Evolutionary conservation across 2,329 filamentous ascomycete genomes (phyloP), one percentile per base, ranked within the genome.

Genomic region (Cucurbitaria berberidis): DNA sequence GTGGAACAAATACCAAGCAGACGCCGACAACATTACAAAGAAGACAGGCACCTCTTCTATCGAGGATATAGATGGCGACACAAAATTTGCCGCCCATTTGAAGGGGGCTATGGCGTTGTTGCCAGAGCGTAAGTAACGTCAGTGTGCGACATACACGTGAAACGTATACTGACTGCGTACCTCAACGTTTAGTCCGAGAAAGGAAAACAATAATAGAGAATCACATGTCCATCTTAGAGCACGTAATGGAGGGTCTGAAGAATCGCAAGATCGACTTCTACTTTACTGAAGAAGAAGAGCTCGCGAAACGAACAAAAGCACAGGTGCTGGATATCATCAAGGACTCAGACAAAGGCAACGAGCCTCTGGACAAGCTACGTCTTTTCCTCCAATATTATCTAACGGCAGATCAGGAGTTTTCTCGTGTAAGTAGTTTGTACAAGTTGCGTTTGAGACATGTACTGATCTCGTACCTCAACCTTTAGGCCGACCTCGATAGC

Each of bases 201-300:
- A 87, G 95, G 53, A 99, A 99, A 74, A 87, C 68, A 1, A 70
- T 64, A 2, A 84, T 99, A 5, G 95, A 68, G 48, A 98, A 97
- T 90, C 95, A 99, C 74, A 99, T 99, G 95, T 97, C 96, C 72
- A 96, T 98, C 53, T 82, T 96, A 3, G 93, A 93, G 1, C 90
- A 91, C 1, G 73, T 89, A 9, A 76, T 89, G 51, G 85, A 87
- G 65, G 93, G 92, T 1, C 96, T 98, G 75, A 97, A 98, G 73
- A 60, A 96, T 64, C 87, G 95, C 15, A 93, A 98, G 74, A 81
- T 99, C 5, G 95, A 99, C 73, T 95, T 95, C 73, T 99, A 90
- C 76, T 99, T 96, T 78, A 91, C 98, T 72, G 80, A 96, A 5
- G 96, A 99, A 73, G 93, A 98, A 74, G 91, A 88, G 62, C 89